Evolutionary conservation across 306 rosid species (phyloP).

Genomic region (Gynostemma pentaphyllum): DNA sequence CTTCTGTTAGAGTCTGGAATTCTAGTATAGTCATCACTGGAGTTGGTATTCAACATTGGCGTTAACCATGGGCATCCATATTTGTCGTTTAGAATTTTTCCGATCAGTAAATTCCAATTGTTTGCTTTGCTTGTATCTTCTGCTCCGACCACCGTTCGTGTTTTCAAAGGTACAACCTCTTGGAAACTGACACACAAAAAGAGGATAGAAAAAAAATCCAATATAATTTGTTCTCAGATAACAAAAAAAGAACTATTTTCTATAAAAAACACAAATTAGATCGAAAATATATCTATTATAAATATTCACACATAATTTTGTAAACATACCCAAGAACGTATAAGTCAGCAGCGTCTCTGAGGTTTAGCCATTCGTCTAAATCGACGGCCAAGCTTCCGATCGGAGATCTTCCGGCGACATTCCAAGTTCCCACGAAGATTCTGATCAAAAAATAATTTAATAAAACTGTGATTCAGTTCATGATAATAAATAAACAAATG

Average conservation of each 20-base stretch:
- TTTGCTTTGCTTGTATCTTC: constrained; percentile 66
- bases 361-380: constrained; percentile 78
- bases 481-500: not conserved
- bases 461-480: not conserved
- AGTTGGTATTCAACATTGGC: constrained; percentile 25
- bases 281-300: too few relatives aligned
- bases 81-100: constrained; percentile 44
- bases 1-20: constrained; percentile 12
- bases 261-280: too few relatives aligned
- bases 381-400: constrained; percentile 73
- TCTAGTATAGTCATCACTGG: constrained; percentile 21
- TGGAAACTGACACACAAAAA: constrained; percentile 45
- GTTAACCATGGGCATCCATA: constrained; percentile 45
- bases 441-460: constrained; percentile 24
- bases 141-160: constrained; percentile 68
- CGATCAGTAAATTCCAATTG: constrained; percentile 75
- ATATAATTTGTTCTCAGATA: not conserved
- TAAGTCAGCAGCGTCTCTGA: constrained; percentile 73
- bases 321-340: constrained; percentile 87
- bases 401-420: constrained; percentile 83
- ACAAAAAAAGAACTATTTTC: not conserved
- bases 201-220: not conserved
- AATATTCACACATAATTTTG: too few relatives aligned
- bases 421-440: constrained; percentile 91
- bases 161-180: constrained; percentile 82